Percentiles rank a stretch among this genome's conserved stretches.
Evolutionary conservation across 495 filamentous ascomycete genomes (phyloP).

Genomic region (Clohesyomyces aquaticus): DNA sequence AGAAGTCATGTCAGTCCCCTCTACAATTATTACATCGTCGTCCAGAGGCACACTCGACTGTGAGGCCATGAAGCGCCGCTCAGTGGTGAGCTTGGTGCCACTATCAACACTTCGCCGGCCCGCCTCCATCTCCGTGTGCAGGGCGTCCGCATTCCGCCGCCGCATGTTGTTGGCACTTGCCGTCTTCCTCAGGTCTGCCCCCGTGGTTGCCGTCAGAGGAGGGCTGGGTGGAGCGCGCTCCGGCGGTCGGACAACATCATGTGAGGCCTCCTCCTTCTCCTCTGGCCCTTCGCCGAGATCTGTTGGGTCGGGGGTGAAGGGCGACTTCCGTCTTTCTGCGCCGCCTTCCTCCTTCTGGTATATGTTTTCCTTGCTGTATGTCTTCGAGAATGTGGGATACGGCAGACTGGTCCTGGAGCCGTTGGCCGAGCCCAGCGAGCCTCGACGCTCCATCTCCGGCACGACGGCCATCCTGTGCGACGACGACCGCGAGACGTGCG

Average conservation of each 20-base stretch:
- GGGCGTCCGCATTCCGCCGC: constrained; percentile 42
- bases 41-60: constrained; percentile 41
- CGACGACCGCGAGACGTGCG: constrained; percentile 9
- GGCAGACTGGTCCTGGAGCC: constrained; percentile 64
- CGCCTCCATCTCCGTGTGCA: constrained; percentile 50
- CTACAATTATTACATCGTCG: constrained; percentile 25
- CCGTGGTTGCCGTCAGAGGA: constrained; percentile 63
- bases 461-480: constrained; percentile 40
- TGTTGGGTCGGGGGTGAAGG: constrained; percentile 78
- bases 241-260: background rate
- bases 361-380: constrained; percentile 82
- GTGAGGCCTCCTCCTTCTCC: constrained; percentile 24
- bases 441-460: constrained; percentile 50
- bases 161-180: constrained; percentile 52
- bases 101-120: constrained; percentile 47
- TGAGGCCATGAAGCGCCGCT: constrained; percentile 46
- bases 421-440: constrained; percentile 38
- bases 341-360: constrained; percentile 64
- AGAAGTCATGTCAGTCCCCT: constrained; percentile 38
- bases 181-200: constrained; percentile 54
- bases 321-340: constrained; percentile 52
- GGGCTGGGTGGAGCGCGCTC: constrained; percentile 61
- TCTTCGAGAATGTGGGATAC: constrained; percentile 87
- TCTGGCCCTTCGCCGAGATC: constrained; percentile 61
- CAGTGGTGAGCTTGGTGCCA: constrained; percentile 35